A percentile compares a stretch with the other conserved stretches of the same genome.
These are phyloP conservation scores for Exophiala sideris DNA, from an alignment of 2,329 filamentous ascomycete genomes.

Conservation along the genomic window DNA sequence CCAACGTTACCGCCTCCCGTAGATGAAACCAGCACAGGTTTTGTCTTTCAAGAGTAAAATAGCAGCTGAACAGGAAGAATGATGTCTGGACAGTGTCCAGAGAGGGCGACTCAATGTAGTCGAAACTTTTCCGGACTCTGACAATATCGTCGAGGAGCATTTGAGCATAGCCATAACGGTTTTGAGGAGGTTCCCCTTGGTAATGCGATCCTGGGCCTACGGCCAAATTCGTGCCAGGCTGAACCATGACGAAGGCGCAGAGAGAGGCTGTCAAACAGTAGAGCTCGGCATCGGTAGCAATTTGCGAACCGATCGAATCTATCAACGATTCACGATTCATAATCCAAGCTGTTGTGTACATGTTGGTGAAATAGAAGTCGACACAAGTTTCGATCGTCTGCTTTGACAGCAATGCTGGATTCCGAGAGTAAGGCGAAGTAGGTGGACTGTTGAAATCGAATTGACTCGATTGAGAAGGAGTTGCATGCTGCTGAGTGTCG, in stretches of 20 bases:
- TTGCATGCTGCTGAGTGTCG: conserved; percentile 61
- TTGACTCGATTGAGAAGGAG: conserved; percentile 48
- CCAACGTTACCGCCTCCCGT: conserved; percentile 70
- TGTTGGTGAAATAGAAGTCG: conserved; percentile 65
- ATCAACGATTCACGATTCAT: conserved; percentile 36
- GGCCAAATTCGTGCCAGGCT: conserved; percentile 41
- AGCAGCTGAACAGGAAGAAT: conserved; percentile 72
- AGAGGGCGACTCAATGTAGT: conserved; percentile 41
- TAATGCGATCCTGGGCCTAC: conserved; percentile 58
- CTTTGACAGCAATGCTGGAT: conserved; percentile 57
- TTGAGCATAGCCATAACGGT: conserved; percentile 60
- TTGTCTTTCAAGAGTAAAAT: conserved; percentile 68
- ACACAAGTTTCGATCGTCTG: conserved; percentile 66
- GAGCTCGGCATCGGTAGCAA: conserved; percentile 42
- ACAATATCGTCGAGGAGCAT: conserved; percentile 65
- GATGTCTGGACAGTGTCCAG: conserved; percentile 58
- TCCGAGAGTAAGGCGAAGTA: conserved; percentile 52
- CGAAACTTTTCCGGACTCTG: conserved; percentile 39
- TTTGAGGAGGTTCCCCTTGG: conserved; percentile 51
- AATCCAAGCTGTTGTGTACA: conserved; percentile 45
- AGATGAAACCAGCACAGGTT: conserved; percentile 77
- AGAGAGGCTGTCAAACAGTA: conserved; percentile 43
- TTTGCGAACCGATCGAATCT: conserved; percentile 29
- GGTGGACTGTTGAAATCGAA: conserved; percentile 54
- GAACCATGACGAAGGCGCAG: conserved; percentile 45